phyloP scores from a whole-genome alignment of 768 basidiomycete species.

The Russula olivacea region DNA sequence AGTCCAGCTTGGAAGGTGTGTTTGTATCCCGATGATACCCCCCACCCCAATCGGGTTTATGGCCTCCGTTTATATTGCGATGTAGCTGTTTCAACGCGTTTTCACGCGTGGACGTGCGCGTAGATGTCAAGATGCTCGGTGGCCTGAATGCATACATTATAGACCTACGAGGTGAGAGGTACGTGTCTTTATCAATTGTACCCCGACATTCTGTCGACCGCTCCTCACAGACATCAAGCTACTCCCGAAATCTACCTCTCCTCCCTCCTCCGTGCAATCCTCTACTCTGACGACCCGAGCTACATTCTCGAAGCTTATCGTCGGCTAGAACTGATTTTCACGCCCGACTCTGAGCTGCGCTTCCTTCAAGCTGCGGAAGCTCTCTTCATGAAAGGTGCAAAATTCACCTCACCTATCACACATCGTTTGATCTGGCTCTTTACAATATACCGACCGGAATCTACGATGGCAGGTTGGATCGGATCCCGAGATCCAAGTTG shows the following conservation, averaged over 20 bases:
- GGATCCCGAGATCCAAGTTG: constrained; percentile 98
- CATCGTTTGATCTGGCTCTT: not conserved
- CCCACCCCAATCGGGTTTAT: not conserved
- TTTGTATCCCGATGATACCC: constrained; percentile 21
- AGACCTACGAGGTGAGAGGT: constrained; percentile 93
- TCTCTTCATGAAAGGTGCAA: constrained; percentile 74
- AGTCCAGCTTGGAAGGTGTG: constrained; percentile 82
- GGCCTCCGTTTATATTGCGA: not conserved
- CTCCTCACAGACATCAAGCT: constrained; percentile 65
- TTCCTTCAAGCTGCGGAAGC: constrained; percentile 89
- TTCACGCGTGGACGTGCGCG: constrained; percentile 90
- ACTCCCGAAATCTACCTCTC: constrained; percentile 90
- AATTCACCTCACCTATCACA: not conserved
- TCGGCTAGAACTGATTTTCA: constrained; percentile 91
- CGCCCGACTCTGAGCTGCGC: constrained; percentile 78
- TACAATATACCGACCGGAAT: not conserved
- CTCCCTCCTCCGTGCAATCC: constrained; percentile 80
- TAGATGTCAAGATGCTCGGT: constrained; percentile 98
- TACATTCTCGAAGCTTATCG: constrained; percentile 91
- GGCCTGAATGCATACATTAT: constrained; percentile 93
- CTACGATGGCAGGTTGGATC: constrained; percentile 97
- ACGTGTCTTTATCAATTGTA: constrained; percentile 29
- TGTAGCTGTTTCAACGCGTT: constrained; percentile 97
- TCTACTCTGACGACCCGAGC: constrained; percentile 93
- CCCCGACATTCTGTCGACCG: not conserved